A percentile compares a stretch with the other conserved stretches of the same genome.
phyloP scores from a whole-genome alignment of 2,329 filamentous ascomycete species.

The Botrytis porri region DNA sequence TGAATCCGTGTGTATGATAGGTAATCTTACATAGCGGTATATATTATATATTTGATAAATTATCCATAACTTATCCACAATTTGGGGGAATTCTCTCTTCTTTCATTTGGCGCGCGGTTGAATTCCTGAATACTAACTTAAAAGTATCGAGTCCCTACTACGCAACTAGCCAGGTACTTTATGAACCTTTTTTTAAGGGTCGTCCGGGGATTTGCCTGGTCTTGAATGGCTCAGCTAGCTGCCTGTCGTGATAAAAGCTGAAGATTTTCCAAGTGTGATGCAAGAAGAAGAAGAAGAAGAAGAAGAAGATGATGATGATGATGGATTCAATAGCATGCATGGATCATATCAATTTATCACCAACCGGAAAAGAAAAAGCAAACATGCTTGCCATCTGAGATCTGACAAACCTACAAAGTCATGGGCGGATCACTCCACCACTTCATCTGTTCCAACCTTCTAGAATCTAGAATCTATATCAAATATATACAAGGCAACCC shows the following conservation, averaged over 20 bases:
- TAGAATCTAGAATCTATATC: slow-evolving; percentile 1
- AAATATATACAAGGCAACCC: background rate
- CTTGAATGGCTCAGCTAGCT: slow-evolving; percentile 2
- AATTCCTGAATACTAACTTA: background rate
- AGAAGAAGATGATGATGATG: too few relatives aligned
- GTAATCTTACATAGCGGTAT: too few relatives aligned
- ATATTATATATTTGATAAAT: background rate
- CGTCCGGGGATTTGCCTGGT: background rate
- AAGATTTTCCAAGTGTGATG: slow-evolving; percentile 2
- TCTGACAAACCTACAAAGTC: background rate
- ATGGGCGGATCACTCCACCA: background rate
- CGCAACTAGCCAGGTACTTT: background rate
- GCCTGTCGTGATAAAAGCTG: background rate
- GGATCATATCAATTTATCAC: background rate
- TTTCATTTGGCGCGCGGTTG: slow-evolving; percentile 5
- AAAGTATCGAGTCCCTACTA: background rate
- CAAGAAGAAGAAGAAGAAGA: too few relatives aligned
- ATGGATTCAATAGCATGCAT: background rate
- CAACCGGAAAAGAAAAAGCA: background rate
- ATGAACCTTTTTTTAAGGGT: background rate
- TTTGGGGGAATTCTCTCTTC: background rate
- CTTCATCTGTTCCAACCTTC: background rate
- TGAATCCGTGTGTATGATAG: background rate
- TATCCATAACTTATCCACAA: background rate
- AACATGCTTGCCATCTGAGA: background rate